Conservation (phyloP, 2,329 filamentous ascomycete genomes). For the Orbilia blumenaviensis region DNA sequence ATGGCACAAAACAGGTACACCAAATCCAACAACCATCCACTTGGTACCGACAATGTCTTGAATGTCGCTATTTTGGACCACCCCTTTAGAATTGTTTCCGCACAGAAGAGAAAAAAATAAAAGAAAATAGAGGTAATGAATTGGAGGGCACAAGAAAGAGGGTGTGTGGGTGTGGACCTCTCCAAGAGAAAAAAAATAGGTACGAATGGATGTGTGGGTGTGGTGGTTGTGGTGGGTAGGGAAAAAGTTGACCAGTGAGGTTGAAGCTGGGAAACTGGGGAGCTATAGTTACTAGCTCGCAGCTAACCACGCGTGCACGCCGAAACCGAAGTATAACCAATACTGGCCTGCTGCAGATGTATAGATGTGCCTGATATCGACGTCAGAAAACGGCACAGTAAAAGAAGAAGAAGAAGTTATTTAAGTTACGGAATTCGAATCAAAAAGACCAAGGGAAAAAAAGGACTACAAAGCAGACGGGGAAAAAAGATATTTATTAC, state of each 20-base stretch:
- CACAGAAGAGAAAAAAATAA: not conserved
- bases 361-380: too few species aligned
- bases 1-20: not conserved
- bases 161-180: not conserved
- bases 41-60: constrained; percentile 48
- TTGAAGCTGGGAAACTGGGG: not conserved
- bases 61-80: constrained; percentile 42
- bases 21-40: constrained; percentile 48
- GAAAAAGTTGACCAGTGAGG: not conserved
- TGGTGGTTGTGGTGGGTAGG: not conserved
- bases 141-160: not conserved
- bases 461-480: not conserved
- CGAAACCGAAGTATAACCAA: not conserved
- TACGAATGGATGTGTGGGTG: not conserved
- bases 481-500: not conserved
- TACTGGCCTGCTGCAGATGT: not conserved
- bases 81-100: not conserved
- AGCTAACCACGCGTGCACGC: too few species aligned
- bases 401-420: not conserved
- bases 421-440: too few species aligned
- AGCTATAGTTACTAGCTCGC: not conserved
- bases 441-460: not conserved
- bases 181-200: not conserved
- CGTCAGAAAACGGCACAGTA: constrained; percentile 17
- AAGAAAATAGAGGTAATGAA: not conserved